Evolutionary conservation across 1,284 basidiomycete species (phyloP).

Genomic region (Sphaerobolus stellatus): DNA sequence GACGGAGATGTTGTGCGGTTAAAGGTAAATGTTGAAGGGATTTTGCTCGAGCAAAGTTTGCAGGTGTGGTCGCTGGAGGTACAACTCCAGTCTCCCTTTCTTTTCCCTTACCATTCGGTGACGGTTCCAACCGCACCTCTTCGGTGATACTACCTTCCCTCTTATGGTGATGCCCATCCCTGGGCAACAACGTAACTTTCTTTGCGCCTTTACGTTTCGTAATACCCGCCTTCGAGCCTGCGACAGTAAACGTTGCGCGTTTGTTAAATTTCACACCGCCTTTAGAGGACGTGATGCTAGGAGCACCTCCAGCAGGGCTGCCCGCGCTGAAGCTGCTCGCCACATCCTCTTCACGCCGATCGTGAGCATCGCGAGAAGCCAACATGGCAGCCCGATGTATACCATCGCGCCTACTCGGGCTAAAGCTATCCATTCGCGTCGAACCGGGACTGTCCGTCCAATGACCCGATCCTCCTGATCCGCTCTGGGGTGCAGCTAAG

Average conservation of each 20-base stretch:
- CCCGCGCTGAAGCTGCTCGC: constrained; percentile 6
- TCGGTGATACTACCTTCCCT: neutral
- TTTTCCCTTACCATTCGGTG: neutral
- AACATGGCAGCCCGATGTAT: neutral
- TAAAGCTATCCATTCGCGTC: neutral
- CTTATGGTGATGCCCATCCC: neutral
- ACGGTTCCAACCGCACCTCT: neutral
- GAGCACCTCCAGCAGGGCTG: neutral
- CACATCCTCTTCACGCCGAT: constrained; percentile 2
- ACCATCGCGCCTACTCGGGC: neutral
- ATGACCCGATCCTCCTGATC: constrained; percentile 1
- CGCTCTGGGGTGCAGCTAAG: constrained; percentile 1
- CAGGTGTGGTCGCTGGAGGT: neutral
- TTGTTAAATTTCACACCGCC: neutral
- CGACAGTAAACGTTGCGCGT: constrained; percentile 2
- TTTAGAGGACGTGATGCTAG: neutral
- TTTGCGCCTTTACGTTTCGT: neutral
- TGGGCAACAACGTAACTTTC: neutral
- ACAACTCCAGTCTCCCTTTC: neutral
- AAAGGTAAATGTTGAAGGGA: neutral
- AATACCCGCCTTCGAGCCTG: neutral
- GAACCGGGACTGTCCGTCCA: constrained; percentile 12
- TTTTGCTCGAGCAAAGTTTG: neutral
- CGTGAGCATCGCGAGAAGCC: neutral
- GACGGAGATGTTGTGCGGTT: constrained; percentile 7